A percentile compares a stretch with the other conserved stretches of the same genome.
Conservation (phyloP, 1,139 yeast species). For the Blastobotrys raffinosifermentans region DNA sequence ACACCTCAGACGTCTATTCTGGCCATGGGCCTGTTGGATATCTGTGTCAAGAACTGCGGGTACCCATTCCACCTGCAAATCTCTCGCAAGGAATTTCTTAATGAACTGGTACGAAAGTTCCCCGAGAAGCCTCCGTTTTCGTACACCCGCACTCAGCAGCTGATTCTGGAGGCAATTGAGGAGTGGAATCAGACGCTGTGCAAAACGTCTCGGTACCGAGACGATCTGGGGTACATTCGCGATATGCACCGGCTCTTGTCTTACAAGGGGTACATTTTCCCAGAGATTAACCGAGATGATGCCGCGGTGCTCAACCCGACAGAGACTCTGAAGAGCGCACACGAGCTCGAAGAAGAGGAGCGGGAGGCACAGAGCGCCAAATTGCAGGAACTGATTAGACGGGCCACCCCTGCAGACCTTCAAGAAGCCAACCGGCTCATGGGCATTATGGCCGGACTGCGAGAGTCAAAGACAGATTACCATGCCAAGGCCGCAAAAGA, state of each 20-base stretch:
- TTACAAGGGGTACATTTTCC: constrained; percentile 87
- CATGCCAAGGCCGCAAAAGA: constrained; percentile 80
- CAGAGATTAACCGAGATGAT: constrained; percentile 84
- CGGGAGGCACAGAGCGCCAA: constrained; percentile 90
- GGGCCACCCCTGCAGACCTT: constrained; percentile 93
- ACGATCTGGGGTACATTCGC: constrained; percentile 83
- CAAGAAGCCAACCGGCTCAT: constrained; percentile 94
- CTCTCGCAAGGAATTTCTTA: constrained; percentile 88
- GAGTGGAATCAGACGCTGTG: constrained; percentile 98
- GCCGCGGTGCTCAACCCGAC: constrained; percentile 92
- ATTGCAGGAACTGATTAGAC: constrained; percentile 86
- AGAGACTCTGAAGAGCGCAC: constrained; percentile 80
- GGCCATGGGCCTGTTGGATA: constrained; percentile 63
- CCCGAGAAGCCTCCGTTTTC: constrained; percentile 93
- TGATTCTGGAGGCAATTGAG: constrained; percentile 84
- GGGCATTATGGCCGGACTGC: constrained; percentile 97
- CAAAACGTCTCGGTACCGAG: constrained; percentile 81
- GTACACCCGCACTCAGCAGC: constrained; percentile 74
- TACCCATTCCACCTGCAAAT: constrained; percentile 95
- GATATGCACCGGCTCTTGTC: constrained; percentile 91
- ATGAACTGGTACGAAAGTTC: constrained; percentile 85
- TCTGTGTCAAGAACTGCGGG: constrained; percentile 94
- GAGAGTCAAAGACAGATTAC: constrained; percentile 66
- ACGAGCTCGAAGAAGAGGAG: constrained; percentile 89
- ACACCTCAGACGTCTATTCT: constrained; percentile 71